Base-by-base conservation (phyloP, 2,329 filamentous ascomycete species). In the Rutstroemia sp. region DNA sequence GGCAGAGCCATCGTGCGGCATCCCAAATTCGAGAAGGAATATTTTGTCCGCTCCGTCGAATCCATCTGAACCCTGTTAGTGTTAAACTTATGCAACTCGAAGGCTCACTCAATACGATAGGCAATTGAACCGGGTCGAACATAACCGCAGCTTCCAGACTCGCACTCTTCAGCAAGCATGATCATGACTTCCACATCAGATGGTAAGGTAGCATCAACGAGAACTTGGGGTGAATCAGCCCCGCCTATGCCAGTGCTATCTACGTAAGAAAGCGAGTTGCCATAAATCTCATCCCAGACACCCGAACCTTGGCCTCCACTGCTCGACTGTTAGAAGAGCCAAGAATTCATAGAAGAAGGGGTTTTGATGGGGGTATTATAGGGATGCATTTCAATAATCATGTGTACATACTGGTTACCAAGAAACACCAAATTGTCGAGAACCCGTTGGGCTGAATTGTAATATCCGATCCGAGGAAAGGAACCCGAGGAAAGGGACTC, bases 11-110 rank as follows among this genome's bases (percentile, higher is more conserved):
- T 78, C 78, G 57, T 80, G 79, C 8, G 87, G 87, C 88, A 92
- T 92, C 55, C 76, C 75, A 70, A 91, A 88, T 64, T 89, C 80
- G 64, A 88, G 78, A 60, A 91, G 76, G 73, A 92, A 90, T 54
- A 86, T 76, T 73, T 89, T 90, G 65, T 83, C 79, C 30, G 78
- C 75, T 50, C 87, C 87, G 41, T 73, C 78, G 72, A 89, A 92
- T 58, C 87, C 88, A 72, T 89, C 81, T 86, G 61, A 41, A 37
- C 5, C 23, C 12, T 2, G 37, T 68, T 58, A 66, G 56, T 27
- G 6, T 27, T 7, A 23, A 19, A 7, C 19, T 42, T 10, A 30
- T 27, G 25, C 16, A 34, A 4, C 12, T 50, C 9, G 21, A 9
- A 34, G 19, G n/a, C 30, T 30, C 27, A 38, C 30, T 51, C 68